phyloP scores from a whole-genome alignment of 495 filamentous ascomycete genomes.

The Penicillium silybi region DNA sequence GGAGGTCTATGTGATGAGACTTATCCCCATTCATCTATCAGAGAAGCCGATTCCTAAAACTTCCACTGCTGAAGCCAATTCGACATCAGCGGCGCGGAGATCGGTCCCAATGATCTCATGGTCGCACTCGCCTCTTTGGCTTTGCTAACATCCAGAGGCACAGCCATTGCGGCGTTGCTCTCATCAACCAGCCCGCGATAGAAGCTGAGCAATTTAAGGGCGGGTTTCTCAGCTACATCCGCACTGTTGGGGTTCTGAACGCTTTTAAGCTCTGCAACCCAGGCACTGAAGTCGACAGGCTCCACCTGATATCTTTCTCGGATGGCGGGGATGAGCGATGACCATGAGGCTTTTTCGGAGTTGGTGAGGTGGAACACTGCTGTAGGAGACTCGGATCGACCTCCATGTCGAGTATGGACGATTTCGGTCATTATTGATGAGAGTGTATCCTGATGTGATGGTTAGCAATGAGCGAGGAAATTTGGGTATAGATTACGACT shows the following conservation, averaged over 20 bases:
- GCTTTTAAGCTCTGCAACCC: constrained; percentile 23
- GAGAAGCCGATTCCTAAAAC: constrained; percentile 8
- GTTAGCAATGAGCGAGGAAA: neutral
- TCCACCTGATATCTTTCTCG: constrained; percentile 9
- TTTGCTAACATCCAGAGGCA: constrained; percentile 15
- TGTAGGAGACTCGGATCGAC: neutral
- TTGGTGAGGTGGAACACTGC: constrained; percentile 31
- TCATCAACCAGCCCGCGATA: constrained; percentile 19
- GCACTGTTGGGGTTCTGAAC: constrained; percentile 12
- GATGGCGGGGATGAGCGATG: constrained; percentile 18
- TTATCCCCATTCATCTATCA: neutral
- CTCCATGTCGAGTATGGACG: constrained; percentile 12
- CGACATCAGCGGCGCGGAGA: constrained; percentile 17
- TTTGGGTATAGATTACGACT: neutral
- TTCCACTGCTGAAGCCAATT: constrained; percentile 25
- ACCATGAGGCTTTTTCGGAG: constrained; percentile 17
- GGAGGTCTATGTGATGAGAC: neutral
- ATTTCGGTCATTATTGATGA: constrained; percentile 20
- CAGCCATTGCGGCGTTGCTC: constrained; percentile 7
- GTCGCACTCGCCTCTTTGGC: constrained; percentile 20
- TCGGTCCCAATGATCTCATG: constrained; percentile 15
- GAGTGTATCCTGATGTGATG: constrained; percentile 12
- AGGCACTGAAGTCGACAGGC: constrained; percentile 15
- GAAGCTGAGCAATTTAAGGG: constrained; percentile 26
- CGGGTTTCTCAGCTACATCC: constrained; percentile 20